A percentile compares a stretch with the other conserved stretches of the same genome.
Evolutionary conservation across 345 rosid genomes (phyloP).

Genomic region (Gossypium stocksii): DNA sequence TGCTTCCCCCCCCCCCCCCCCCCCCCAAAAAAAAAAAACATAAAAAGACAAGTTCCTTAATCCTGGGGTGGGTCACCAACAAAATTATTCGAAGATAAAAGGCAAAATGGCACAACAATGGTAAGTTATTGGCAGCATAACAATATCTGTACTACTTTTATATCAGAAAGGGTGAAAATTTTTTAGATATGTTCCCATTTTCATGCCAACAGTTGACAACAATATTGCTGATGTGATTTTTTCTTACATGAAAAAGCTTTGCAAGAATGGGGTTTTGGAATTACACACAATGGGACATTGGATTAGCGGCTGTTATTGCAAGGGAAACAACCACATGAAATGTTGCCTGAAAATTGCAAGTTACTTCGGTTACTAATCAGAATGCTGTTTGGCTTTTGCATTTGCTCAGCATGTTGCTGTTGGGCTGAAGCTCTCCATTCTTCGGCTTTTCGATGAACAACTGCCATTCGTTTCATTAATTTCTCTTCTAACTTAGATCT

Average conservation of each 20-base stretch:
- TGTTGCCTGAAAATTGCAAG: constrained; percentile 33
- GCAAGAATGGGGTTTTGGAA: not conserved
- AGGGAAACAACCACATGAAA: constrained; percentile 75
- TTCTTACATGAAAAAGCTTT: not conserved
- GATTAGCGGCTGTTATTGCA: constrained; percentile 32
- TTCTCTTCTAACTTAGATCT: constrained; percentile 82
- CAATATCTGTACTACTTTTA: not conserved
- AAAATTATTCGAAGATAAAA: not conserved
- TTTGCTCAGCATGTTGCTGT: constrained; percentile 60
- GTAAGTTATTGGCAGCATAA: not conserved
- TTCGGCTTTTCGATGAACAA: constrained; percentile 68
- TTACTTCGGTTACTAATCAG: constrained; percentile 36
- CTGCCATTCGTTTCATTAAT: constrained; percentile 78
- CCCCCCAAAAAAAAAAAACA: not conserved
- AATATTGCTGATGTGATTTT: not conserved
- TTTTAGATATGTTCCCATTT: not conserved
- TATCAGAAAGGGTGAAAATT: not conserved
- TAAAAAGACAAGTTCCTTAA: not conserved
- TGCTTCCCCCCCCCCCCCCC: not conserved
- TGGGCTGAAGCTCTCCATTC: constrained; percentile 72
- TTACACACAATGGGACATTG: not conserved
- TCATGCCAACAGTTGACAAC: not conserved
- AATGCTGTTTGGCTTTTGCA: constrained; percentile 37
- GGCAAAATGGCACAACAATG: not conserved
- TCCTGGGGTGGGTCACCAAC: not conserved